Evolutionary conservation across 2,329 filamentous ascomycete genomes (phyloP).

Genomic region (Chaetomium globosum): DNA sequence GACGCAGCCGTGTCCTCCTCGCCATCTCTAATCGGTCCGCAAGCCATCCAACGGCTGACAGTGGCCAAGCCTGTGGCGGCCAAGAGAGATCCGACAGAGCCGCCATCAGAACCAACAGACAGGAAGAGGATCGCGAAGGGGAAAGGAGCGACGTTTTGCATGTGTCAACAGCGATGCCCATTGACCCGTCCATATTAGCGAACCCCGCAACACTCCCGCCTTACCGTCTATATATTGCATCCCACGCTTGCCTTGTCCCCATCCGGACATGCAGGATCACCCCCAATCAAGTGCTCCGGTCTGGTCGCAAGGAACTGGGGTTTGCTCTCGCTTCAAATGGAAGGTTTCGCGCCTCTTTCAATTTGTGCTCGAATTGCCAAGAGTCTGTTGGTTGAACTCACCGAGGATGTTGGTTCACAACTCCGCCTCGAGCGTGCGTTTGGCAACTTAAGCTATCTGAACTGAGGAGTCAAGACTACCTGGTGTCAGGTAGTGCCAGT

Average conservation of each 20-base stretch:
- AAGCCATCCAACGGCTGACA: slow-evolving; percentile 7
- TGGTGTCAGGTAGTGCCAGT: background rate
- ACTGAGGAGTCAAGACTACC: too few species aligned
- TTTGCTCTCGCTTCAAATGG: background rate
- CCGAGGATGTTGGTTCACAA: background rate
- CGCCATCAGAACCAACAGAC: background rate
- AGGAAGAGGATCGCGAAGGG: background rate
- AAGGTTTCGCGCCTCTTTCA: background rate
- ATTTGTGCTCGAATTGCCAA: background rate
- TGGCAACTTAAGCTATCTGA: background rate
- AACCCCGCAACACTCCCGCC: slow-evolving; percentile 3
- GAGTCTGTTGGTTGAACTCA: background rate
- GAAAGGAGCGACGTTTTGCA: background rate
- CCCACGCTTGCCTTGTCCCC: slow-evolving; percentile 5
- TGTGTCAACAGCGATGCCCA: background rate
- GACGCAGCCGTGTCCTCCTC: background rate
- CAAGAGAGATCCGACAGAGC: background rate
- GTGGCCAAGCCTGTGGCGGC: background rate
- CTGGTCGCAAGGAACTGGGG: background rate
- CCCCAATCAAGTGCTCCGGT: slow-evolving; percentile 1
- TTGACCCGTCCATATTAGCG: slow-evolving; percentile 5
- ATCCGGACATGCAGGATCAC: background rate
- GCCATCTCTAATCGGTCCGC: slow-evolving; percentile 16
- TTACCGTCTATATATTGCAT: slow-evolving; percentile 11
- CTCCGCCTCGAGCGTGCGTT: background rate